phyloP scores from a whole-genome alignment of 768 basidiomycete species.

The Omphalotus guepiniiformis region DNA sequence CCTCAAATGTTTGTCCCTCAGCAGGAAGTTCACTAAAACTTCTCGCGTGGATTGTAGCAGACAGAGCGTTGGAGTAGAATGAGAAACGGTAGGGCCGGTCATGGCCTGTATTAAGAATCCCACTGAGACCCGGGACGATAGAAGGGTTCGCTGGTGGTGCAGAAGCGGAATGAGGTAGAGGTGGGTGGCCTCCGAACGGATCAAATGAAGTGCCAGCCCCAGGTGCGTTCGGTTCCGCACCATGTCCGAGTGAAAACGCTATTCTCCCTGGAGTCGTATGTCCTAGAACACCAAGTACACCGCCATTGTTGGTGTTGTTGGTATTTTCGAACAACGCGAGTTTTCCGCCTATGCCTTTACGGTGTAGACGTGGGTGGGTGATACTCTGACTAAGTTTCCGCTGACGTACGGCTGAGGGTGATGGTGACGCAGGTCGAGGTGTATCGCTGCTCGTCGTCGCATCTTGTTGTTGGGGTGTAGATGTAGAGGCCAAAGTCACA shows the following conservation, averaged over 20 bases:
- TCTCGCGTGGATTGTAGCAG: constrained; percentile 92
- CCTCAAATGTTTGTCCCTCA: constrained; percentile 89
- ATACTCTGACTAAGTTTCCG: constrained; percentile 87
- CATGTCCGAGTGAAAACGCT: constrained; percentile 8
- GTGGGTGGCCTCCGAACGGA: not conserved
- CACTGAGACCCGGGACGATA: constrained; percentile 12
- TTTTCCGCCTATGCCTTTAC: constrained; percentile 69
- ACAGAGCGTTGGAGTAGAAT: constrained; percentile 92
- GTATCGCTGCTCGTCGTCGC: too few species aligned
- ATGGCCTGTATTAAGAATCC: constrained; percentile 51
- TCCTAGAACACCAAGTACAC: constrained; percentile 10
- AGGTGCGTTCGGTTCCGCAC: not conserved
- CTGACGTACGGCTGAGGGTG: constrained; percentile 44
- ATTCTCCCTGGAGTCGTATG: constrained; percentile 14
- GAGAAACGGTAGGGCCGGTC: constrained; percentile 97
- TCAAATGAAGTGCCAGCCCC: not conserved
- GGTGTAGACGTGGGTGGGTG: constrained; percentile 55
- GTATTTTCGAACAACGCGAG: constrained; percentile 82
- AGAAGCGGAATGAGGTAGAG: constrained; percentile 5
- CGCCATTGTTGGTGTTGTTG: constrained; percentile 39
- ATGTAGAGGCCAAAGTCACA: too few species aligned
- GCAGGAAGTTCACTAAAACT: constrained; percentile 91
- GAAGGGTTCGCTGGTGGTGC: not conserved
- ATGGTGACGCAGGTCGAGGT: not conserved
- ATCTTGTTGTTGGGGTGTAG: too few species aligned